Percentiles rank a stretch among this genome's conserved stretches.
Evolutionary conservation across 345 rosid species (phyloP).

Genomic region (Abelmoschus esculentus): DNA sequence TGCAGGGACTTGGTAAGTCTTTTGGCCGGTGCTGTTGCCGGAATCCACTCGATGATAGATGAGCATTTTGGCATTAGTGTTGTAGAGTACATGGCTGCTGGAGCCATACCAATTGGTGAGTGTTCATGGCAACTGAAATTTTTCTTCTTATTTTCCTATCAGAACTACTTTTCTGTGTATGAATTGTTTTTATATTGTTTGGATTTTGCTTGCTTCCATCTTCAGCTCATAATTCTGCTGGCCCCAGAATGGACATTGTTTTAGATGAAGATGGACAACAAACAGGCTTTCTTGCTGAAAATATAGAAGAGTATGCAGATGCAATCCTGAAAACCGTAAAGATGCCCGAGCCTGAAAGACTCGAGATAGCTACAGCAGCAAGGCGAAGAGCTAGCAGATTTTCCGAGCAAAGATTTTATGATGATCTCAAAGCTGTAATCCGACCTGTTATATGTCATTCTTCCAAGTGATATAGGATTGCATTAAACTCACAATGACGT

Average conservation of each 20-base stretch:
- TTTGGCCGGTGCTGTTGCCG: constrained; percentile 68
- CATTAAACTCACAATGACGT: constrained; percentile 5
- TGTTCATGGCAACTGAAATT: constrained; percentile 9
- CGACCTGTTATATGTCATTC: constrained; percentile 30
- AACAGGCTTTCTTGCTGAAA: constrained; percentile 84
- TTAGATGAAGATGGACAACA: constrained; percentile 72
- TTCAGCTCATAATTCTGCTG: constrained; percentile 90
- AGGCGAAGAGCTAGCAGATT: constrained; percentile 62
- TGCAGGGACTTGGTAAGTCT: constrained; percentile 70
- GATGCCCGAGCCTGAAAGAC: constrained; percentile 63
- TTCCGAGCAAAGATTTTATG: constrained; percentile 66
- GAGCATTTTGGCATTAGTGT: constrained; percentile 91
- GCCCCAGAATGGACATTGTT: constrained; percentile 92
- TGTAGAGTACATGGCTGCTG: constrained; percentile 94
- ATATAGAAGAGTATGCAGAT: constrained; percentile 57
- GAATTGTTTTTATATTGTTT: not conserved
- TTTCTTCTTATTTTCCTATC: not conserved
- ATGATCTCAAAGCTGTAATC: constrained; percentile 61
- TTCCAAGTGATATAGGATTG: constrained; percentile 13
- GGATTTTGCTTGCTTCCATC: not conserved
- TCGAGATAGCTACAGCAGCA: constrained; percentile 66
- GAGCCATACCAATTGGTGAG: constrained; percentile 86
- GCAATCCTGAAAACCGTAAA: constrained; percentile 49
- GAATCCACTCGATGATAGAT: constrained; percentile 76
- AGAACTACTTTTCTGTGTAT: not conserved